Base-by-base conservation (phyloP, 208 protist species). In the Sergeia podlipaevii region DNA sequence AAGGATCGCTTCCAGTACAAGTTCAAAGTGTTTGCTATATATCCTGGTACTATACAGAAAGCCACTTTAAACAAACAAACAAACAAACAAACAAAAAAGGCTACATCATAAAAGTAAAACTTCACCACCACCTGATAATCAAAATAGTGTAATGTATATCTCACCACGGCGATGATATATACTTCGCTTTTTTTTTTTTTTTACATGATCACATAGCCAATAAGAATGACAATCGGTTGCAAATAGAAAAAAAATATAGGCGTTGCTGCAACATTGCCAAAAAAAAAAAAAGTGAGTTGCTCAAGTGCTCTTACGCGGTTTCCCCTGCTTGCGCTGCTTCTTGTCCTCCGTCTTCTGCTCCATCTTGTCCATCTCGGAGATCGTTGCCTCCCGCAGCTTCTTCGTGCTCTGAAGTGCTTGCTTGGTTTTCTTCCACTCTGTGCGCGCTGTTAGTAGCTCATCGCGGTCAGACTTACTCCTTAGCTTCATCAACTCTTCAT, bases 341-440 rank as follows among this genome's bases (percentile, higher is more conserved):
- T 66, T 73, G 20, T 69, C 24, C 54, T 64, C 39, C 6, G 53
- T 62, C 32, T 58, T 65, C 13, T 48, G 4, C 17, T 68, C 34
- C 33, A 86, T 61, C 26, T 71, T 73, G 11, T 43, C 42, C 15
- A 86, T 53, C 33, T 77, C 65, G 15, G 47, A 49, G 13, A 69
- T 30, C 32, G 62, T 61, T 11, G 73, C 60, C 44, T 81, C 74
- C 10, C 78, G 68, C 41, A 75, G 24, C 30, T 42, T 47, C 36
- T 66, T 70, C 32, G 65, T 64, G 2, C 24, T 42, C 47, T 65
- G 50, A 24, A 86, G 29, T 15, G 20, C 53, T 5, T 26, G 21
- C 55, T 74, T 77, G 10, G 64, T 55, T 60, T 78, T 64, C 21
- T 72, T 53, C 77, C 81, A 89, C 44, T 80, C 66, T 8, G 50